phyloP scores from a whole-genome alignment of 2,329 filamentous ascomycete species.

The Neoascochyta sp. region DNA sequence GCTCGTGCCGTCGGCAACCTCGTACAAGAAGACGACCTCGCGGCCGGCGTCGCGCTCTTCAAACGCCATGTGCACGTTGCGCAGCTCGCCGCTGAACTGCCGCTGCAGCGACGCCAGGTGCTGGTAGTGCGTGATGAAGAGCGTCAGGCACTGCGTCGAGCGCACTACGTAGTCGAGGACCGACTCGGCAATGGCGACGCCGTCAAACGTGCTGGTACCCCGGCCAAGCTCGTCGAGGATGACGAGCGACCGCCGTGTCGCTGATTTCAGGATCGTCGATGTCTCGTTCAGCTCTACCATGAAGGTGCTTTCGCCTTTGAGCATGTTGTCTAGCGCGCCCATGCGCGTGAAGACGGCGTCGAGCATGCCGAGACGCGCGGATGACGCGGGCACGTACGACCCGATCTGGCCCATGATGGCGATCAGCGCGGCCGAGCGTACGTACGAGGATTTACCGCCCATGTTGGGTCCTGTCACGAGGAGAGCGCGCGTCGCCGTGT shows the following conservation, averaged over 20 bases:
- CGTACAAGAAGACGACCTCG: constrained; percentile 91
- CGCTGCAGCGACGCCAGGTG: constrained; percentile 71
- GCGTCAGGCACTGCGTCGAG: constrained; percentile 69
- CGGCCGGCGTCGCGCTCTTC: constrained; percentile 51
- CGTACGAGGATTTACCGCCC: constrained; percentile 98
- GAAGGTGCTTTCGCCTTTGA: constrained; percentile 91
- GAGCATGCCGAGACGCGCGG: constrained; percentile 71
- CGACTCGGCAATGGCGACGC: constrained; percentile 89
- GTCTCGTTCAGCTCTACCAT: constrained; percentile 98
- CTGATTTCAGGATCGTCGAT: constrained; percentile 81
- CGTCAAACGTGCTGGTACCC: constrained; percentile 92
- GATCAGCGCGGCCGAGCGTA: constrained; percentile 86
- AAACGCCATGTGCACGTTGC: constrained; percentile 95
- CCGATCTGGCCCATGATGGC: constrained; percentile 93
- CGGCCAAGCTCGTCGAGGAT: constrained; percentile 93
- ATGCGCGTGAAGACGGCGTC: constrained; percentile 95
- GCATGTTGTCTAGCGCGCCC: constrained; percentile 93
- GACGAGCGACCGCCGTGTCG: constrained; percentile 77
- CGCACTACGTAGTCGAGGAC: constrained; percentile 81
- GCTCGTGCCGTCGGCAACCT: constrained; percentile 84
- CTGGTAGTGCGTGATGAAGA: constrained; percentile 99
- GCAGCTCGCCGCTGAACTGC: constrained; percentile 62
- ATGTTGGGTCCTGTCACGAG: constrained; percentile 97
- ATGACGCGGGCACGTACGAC: constrained; percentile 81
- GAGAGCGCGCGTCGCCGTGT: constrained; percentile 58